Evolutionary conservation across 2,329 filamentous ascomycete species (phyloP).

Genomic region (Aureobasidium melanogenum): DNA sequence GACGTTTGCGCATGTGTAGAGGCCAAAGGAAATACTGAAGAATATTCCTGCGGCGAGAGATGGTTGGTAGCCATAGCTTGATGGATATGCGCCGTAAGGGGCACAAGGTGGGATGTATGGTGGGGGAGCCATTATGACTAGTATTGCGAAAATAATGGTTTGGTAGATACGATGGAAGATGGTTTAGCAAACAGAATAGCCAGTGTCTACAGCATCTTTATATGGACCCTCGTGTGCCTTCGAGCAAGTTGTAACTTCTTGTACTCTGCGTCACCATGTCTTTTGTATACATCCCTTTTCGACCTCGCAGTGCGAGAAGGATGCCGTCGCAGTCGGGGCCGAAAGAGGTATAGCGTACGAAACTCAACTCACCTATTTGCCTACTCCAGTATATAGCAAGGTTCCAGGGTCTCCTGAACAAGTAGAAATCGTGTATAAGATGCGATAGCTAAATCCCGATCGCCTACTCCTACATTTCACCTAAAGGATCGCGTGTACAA

Average conservation of each 20-base stretch:
- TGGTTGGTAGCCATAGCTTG: conserved; percentile 3
- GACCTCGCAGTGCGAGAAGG: conserved; percentile 8
- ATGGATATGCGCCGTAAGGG: not conserved
- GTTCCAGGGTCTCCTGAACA: no score
- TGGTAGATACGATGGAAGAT: no score
- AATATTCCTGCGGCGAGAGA: not conserved
- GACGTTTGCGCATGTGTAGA: not conserved
- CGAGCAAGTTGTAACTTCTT: not conserved
- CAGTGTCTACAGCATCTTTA: not conserved
- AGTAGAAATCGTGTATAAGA: not conserved
- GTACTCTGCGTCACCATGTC: not conserved
- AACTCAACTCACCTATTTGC: not conserved
- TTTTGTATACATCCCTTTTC: not conserved
- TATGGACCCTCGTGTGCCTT: not conserved
- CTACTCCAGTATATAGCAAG: not conserved
- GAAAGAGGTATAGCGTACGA: not conserved
- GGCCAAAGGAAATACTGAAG: conserved; percentile 1
- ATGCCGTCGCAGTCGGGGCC: not conserved
- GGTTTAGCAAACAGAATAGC: no score
- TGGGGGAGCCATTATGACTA: not conserved
- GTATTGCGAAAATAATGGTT: not conserved
- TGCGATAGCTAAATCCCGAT: not conserved
- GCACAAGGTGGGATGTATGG: not conserved
- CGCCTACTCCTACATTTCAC: not conserved
- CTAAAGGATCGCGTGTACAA: not conserved